Percentiles rank a stretch among this genome's conserved stretches.
phyloP scores from a whole-genome alignment of 768 basidiomycete species.

The Suillus bovinus region DNA sequence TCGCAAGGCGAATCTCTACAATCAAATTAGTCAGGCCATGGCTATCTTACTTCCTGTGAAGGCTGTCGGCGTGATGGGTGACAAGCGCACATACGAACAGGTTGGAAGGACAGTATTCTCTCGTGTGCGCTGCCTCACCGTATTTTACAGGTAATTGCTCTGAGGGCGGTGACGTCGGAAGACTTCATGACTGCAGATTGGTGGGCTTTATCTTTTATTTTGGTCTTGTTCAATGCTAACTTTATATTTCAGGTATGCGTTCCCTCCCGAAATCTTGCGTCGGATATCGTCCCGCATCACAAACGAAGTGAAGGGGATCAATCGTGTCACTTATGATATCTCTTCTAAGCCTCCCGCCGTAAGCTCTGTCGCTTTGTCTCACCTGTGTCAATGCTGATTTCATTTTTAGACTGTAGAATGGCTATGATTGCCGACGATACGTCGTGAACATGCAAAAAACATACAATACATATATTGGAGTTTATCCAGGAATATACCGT shows the following conservation, averaged over 20 bases:
- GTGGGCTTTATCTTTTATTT: constrained; percentile 42
- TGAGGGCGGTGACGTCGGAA: constrained; percentile 95
- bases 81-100: constrained; percentile 95
- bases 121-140: constrained; percentile 8
- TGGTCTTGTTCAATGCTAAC: constrained; percentile 22
- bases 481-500: not conserved
- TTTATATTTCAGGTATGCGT: constrained; percentile 75
- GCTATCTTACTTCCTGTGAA: constrained; percentile 94
- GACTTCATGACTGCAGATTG: constrained; percentile 99
- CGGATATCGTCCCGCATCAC: constrained; percentile 96
- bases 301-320: constrained; percentile 96
- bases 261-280: constrained; percentile 86
- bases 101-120: constrained; percentile 34
- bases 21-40: constrained; percentile 95
- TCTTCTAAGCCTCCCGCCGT: constrained; percentile 96
- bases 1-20: constrained; percentile 86
- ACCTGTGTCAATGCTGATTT: not conserved
- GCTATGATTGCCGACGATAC: constrained; percentile 28
- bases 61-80: constrained; percentile 98
- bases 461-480: not conserved
- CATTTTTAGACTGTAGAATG: constrained; percentile 44
- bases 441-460: not conserved
- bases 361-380: constrained; percentile 27
- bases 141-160: constrained; percentile 72
- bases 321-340: constrained; percentile 94